Percentiles rank a stretch among this genome's conserved stretches.
Evolutionary conservation across 495 filamentous ascomycete genomes (phyloP).

Genomic region (Usnea hakonensis): DNA sequence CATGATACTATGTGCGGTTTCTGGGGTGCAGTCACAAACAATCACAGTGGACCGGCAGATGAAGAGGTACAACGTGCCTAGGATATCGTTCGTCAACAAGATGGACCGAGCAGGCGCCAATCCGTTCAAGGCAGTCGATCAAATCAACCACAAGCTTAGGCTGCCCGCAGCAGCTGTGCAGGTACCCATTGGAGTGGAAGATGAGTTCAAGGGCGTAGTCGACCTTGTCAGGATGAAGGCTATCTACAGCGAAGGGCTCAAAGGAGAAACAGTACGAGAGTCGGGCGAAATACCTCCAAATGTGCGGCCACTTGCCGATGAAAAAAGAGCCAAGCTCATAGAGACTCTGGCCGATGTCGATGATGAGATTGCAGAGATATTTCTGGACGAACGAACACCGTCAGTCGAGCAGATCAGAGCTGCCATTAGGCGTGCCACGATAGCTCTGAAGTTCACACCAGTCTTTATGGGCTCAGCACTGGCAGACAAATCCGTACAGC

Average conservation of each 20-base stretch:
- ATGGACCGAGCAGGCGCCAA: conserved; percentile 99
- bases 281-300: conserved; percentile 75
- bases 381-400: conserved; percentile 77
- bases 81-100: conserved; percentile 97
- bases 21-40: conserved; percentile 94
- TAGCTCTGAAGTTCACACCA: conserved; percentile 82
- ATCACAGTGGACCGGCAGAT: conserved; percentile 99
- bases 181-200: conserved; percentile 89
- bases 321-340: conserved; percentile 77
- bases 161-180: conserved; percentile 89
- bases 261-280: conserved; percentile 63
- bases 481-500: conserved; percentile 91
- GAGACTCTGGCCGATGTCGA: conserved; percentile 97
- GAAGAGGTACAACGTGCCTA: conserved; percentile 93
- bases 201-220: conserved; percentile 88
- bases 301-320: conserved; percentile 61
- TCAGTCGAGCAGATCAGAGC: conserved; percentile 73
- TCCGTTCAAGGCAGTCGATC: conserved; percentile 93
- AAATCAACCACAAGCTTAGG: conserved; percentile 93
- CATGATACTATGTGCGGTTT: conserved; percentile 97
- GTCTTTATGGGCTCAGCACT: conserved; percentile 95
- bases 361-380: conserved; percentile 95
- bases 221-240: conserved; percentile 89
- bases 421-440: conserved; percentile 84
- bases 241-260: conserved; percentile 79